Percentiles rank a stretch among this genome's conserved stretches.
These are phyloP conservation scores for Eucalyptus decipiens DNA, from an alignment of 345 rosid genomes.

Conservation along the genomic window DNA sequence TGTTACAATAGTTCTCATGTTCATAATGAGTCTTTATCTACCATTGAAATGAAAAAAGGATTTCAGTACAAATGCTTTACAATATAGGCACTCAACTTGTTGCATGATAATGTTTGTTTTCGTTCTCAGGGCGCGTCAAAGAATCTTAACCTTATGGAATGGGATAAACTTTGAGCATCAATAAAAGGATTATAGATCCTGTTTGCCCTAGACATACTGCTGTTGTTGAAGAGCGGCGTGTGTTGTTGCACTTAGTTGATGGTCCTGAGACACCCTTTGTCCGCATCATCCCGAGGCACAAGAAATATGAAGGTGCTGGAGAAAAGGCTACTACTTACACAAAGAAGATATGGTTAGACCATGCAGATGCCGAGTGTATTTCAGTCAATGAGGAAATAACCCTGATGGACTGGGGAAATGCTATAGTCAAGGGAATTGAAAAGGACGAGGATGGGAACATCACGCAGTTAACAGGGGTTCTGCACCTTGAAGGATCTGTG, in stretches of 20 bases:
- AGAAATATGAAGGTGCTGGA: constrained; percentile 91
- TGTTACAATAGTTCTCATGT: background rate
- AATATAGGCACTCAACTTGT: background rate
- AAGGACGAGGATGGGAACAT: constrained; percentile 55
- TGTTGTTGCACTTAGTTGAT: constrained; percentile 42
- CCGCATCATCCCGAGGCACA: constrained; percentile 71
- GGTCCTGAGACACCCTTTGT: constrained; percentile 70
- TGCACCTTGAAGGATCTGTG: constrained; percentile 82
- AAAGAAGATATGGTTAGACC: constrained; percentile 71
- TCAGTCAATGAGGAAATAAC: constrained; percentile 76
- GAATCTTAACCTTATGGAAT: constrained; percentile 91
- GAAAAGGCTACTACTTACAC: constrained; percentile 81
- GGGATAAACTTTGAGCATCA: constrained; percentile 98
- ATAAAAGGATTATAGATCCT: constrained; percentile 87
- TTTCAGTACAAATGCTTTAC: background rate
- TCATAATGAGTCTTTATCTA: background rate
- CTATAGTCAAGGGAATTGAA: constrained; percentile 52
- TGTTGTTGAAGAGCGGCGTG: constrained; percentile 51
- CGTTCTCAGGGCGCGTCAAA: constrained; percentile 76
- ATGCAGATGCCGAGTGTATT: constrained; percentile 59
- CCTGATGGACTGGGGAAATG: constrained; percentile 94
- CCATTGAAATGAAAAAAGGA: background rate
- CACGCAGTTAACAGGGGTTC: constrained; percentile 39
- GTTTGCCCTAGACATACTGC: constrained; percentile 97
- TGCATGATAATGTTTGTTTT: background rate